phyloP scores from a whole-genome alignment of 345 rosid species.

The Hirschfeldia incana region DNA sequence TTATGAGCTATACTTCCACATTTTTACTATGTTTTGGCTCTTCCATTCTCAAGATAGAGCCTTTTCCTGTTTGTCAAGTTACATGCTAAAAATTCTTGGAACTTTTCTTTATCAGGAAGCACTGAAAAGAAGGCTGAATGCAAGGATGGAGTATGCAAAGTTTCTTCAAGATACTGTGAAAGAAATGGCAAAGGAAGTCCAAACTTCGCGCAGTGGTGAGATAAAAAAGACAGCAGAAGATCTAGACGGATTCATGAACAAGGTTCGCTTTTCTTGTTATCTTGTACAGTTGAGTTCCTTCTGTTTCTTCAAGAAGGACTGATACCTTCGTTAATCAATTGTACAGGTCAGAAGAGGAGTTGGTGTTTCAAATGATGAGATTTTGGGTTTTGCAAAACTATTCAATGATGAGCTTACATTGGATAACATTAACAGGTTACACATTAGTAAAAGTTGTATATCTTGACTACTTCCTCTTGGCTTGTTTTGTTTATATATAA shows the following conservation, averaged over 20 bases:
- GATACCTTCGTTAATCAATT: conserved; percentile 25
- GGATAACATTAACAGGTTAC: conserved; percentile 94
- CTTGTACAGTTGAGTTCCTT: background rate
- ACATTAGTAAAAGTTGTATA: conserved; percentile 8
- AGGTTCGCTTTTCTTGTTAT: conserved; percentile 43
- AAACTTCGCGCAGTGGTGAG: conserved; percentile 81
- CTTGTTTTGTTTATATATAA: conserved; percentile 13
- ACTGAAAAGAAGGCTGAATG: conserved; percentile 80
- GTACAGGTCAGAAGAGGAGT: conserved; percentile 91
- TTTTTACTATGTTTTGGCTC: background rate
- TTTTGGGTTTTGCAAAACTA: conserved; percentile 91
- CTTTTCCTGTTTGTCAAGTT: background rate
- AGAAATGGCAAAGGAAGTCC: conserved; percentile 99
- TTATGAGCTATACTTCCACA: background rate
- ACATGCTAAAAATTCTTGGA: conserved; percentile 9
- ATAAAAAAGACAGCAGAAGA: conserved; percentile 89
- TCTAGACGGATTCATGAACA: conserved; percentile 89
- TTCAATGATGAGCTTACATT: conserved; percentile 94
- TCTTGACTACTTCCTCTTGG: conserved; percentile 4
- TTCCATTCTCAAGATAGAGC: background rate
- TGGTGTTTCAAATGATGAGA: conserved; percentile 88
- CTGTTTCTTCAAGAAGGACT: conserved; percentile 7
- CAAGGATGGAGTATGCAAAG: conserved; percentile 95
- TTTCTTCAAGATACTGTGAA: conserved; percentile 96
- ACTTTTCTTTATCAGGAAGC: conserved; percentile 63